These are phyloP conservation scores for Erythrophleum fordii DNA, from an alignment of 306 rosid species.

Conservation along the genomic window DNA sequence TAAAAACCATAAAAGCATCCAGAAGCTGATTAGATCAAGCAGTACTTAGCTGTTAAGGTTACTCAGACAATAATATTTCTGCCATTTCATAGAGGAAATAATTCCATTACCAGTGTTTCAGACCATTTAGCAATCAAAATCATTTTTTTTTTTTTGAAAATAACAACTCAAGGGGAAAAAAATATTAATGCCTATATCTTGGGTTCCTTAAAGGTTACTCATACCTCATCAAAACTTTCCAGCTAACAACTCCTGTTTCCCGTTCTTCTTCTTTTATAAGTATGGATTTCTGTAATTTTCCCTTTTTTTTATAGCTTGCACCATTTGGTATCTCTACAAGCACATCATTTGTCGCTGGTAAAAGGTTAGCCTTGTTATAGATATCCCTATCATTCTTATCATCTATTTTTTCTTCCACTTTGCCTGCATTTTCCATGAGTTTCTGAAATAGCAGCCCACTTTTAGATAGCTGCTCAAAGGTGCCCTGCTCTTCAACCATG, in stretches of 20 bases:
- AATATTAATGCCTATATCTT: background rate
- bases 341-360: conserved; percentile 42
- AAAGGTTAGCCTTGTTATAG: conserved; percentile 34
- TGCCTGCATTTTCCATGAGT: conserved; percentile 91
- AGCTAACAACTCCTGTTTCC: conserved; percentile 85
- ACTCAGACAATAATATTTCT: background rate
- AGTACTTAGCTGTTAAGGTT: background rate
- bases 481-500: conserved; percentile 73
- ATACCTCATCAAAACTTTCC: conserved; percentile 78
- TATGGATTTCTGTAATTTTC: conserved; percentile 63
- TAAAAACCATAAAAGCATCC: background rate
- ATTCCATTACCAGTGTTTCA: background rate
- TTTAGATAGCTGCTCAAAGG: conserved; percentile 82
- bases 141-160: background rate
- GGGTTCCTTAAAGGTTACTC: background rate
- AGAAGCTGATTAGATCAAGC: background rate
- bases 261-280: conserved; percentile 84
- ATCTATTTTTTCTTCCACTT: conserved; percentile 68
- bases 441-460: conserved; percentile 73
- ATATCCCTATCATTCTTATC: conserved; percentile 38
- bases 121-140: background rate
- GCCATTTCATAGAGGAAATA: conserved; percentile 5
- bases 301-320: conserved; percentile 50
- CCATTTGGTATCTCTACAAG: conserved; percentile 47
- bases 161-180: conserved; percentile 1